These are phyloP conservation scores for Fraxinus excelsior DNA, from an alignment of 257 asterid species.

Conservation along the genomic window DNA sequence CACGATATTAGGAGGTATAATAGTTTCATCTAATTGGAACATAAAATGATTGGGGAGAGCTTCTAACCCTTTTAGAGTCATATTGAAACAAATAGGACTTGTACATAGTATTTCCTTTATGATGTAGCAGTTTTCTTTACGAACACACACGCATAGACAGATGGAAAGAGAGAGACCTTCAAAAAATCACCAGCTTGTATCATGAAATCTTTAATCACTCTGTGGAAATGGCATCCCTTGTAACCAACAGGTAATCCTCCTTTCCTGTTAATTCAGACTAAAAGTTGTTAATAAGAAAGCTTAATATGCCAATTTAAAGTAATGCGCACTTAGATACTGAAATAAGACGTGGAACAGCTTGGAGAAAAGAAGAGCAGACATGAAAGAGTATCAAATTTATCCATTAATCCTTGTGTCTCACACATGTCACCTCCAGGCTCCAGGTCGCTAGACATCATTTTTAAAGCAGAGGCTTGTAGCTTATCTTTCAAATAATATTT, in stretches of 20 bases:
- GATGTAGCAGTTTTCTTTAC: constrained; percentile 11
- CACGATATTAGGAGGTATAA: background rate
- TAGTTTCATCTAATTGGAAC: constrained; percentile 4
- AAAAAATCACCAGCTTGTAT: constrained; percentile 94
- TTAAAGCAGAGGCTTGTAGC: background rate
- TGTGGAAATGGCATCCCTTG: constrained; percentile 87
- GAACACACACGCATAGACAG: background rate
- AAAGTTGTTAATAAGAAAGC: constrained; percentile 17
- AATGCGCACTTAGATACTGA: background rate
- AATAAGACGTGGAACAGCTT: background rate
- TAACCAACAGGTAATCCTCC: constrained; percentile 86
- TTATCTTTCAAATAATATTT: background rate
- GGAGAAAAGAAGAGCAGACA: background rate
- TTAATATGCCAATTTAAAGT: background rate
- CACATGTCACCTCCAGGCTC: background rate
- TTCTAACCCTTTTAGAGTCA: background rate
- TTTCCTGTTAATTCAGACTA: constrained; percentile 57
- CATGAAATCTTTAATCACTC: constrained; percentile 98
- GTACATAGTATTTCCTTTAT: background rate
- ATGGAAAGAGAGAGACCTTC: constrained; percentile 49
- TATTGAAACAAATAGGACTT: constrained; percentile 9
- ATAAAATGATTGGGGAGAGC: background rate
- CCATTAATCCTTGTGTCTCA: background rate
- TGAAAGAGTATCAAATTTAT: background rate
- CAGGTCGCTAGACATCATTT: background rate